Base-by-base conservation (phyloP, 306 rosid genomes). In the Abrus precatorius region DNA sequence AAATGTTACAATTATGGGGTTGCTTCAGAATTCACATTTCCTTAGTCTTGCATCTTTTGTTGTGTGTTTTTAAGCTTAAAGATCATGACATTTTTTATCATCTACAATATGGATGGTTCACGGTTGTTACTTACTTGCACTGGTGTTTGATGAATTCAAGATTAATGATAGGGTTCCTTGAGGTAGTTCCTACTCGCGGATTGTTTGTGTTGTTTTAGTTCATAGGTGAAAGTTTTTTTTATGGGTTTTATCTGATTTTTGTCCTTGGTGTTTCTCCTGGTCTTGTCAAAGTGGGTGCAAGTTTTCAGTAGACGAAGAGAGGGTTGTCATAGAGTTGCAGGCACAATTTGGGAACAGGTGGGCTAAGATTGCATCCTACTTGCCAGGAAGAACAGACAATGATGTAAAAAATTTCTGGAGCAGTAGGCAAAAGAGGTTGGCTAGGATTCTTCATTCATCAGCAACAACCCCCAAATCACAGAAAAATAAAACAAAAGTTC, bases 331-430 rank as follows among this genome's bases (percentile, higher is more conserved):
- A 72, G 99, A 95, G 43, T 85, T 95, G 89, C 97, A 95, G 84
- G 89, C 88, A 54, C 88, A 91, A 32, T 83, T 86, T 49, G 99
- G 99, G 61, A 95, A 95, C 94, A 95, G 82, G 82, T 95, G 99
- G 99, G 99, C 97, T 9, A 91, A 80, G 85, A 93, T 95, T 34
- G 97, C 99, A 3, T 88, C 97, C 1, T 86, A 86, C 79, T 76
- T 95, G 82, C 54, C 93, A 0, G 99, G 97, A 3, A 87, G 97
- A 82, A 95, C 97, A 7, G 97, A 93, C 80, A 95, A 95, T 54
- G 99, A 95, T 74, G 97, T 95, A 2, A 95, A 95, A 88, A 95
- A 95, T 83, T 95, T 95, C 82, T 95, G 97, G 99, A 95, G 99
- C 81, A 93, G 97, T 50, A 89, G 97, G 83, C 91, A 88, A 78